These are phyloP conservation scores for Rhazya stricta DNA, from an alignment of 257 asterid genomes.

Conservation along the genomic window DNA sequence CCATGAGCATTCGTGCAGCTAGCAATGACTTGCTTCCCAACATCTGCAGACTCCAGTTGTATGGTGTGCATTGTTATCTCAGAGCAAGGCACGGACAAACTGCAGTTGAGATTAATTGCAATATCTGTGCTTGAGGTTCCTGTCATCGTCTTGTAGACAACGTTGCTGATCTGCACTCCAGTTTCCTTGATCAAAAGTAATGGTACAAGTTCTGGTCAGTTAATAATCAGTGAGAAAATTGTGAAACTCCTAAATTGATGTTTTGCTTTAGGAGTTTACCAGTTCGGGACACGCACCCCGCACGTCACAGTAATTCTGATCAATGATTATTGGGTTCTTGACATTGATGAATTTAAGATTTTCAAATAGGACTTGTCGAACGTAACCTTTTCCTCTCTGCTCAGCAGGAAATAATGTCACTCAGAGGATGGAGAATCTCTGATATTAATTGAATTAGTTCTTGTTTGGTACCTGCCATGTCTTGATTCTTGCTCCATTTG, in stretches of 20 bases:
- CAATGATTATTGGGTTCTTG: conserved; percentile 58
- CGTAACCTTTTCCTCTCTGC: conserved; percentile 57
- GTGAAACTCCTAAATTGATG: not conserved
- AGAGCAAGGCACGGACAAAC: conserved; percentile 42
- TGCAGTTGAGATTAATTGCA: conserved; percentile 59
- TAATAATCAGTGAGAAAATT: not conserved
- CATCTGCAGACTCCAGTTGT: conserved; percentile 19
- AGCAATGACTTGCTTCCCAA: conserved; percentile 34
- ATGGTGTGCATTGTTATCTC: conserved; percentile 39
- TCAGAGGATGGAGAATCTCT: not conserved
- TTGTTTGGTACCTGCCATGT: conserved; percentile 72
- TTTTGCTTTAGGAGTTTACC: conserved; percentile 25
- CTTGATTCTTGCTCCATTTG: conserved; percentile 89
- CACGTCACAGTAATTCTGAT: conserved; percentile 48
- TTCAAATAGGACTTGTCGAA: conserved; percentile 38
- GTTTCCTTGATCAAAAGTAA: conserved; percentile 25
- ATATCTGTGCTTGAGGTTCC: conserved; percentile 50
- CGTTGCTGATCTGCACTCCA: conserved; percentile 57
- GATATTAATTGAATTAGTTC: not conserved
- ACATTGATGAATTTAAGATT: conserved; percentile 41
- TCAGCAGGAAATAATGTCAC: not conserved
- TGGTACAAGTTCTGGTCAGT: not conserved
- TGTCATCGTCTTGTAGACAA: conserved; percentile 24
- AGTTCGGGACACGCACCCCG: conserved; percentile 33
- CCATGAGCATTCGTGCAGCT: conserved; percentile 50